Evolutionary conservation across 2,329 filamentous ascomycete species (phyloP).

Genomic region (Hymenoscyphus scutula): DNA sequence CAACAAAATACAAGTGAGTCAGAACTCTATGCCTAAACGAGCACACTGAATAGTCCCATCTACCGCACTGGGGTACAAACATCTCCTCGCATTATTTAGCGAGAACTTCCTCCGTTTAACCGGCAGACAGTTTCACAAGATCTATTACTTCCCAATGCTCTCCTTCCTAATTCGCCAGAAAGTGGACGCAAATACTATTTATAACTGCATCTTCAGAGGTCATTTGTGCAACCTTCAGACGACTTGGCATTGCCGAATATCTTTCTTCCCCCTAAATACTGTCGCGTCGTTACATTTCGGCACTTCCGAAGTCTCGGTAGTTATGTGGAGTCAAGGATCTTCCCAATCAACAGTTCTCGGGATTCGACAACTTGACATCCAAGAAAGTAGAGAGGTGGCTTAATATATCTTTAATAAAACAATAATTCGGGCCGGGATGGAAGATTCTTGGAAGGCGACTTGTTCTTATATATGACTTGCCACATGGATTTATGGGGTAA

Average conservation of each 20-base stretch:
- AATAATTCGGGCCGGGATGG: background rate
- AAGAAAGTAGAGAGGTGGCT: background rate
- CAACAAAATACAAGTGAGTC: background rate
- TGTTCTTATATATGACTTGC: background rate
- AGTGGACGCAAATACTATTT: background rate
- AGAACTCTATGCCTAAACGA: background rate
- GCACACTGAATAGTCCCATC: background rate
- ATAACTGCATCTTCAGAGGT: background rate
- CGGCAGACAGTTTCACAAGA: background rate
- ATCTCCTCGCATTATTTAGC: background rate
- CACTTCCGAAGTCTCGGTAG: conserved; percentile 5
- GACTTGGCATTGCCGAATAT: background rate
- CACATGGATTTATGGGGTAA: conserved; percentile 1
- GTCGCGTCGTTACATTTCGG: conserved; percentile 6
- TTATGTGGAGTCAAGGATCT: background rate
- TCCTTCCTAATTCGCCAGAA: background rate
- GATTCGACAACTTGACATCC: background rate
- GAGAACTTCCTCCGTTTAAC: background rate
- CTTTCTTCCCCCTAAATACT: background rate
- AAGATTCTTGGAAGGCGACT: background rate
- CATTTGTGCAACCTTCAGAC: background rate
- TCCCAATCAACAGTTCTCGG: background rate
- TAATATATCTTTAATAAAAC: background rate
- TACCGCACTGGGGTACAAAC: background rate
- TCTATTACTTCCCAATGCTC: background rate